These are phyloP conservation scores for Apiosordaria backusii DNA, from an alignment of 495 filamentous ascomycete genomes.

Conservation along the genomic window DNA sequence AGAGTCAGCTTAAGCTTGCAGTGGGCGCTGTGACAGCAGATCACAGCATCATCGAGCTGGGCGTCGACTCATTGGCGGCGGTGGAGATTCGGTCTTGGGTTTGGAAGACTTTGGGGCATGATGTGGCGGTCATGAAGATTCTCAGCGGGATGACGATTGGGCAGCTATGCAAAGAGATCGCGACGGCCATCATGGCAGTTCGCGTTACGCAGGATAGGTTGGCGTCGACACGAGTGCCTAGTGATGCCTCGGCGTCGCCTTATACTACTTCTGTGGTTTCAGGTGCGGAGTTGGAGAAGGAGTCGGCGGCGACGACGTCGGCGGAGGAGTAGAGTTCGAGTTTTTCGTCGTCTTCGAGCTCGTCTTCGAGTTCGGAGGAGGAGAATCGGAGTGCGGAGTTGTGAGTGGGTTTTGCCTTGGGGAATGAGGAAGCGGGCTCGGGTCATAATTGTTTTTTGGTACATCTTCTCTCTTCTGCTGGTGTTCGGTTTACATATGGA, in stretches of 20 bases:
- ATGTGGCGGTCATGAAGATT: conserved; percentile 53
- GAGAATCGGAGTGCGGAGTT: background rate
- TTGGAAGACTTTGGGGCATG: conserved; percentile 39
- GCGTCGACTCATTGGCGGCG: conserved; percentile 50
- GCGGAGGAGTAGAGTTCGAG: background rate
- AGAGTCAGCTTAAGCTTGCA: conserved; percentile 31
- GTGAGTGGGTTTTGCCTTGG: too few species aligned
- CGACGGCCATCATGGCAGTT: conserved; percentile 6
- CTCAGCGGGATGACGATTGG: conserved; percentile 39
- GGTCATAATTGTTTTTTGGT: too few species aligned
- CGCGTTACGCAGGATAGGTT: background rate
- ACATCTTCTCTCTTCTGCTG: too few species aligned
- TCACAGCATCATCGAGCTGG: conserved; percentile 33
- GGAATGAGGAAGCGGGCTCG: too few species aligned
- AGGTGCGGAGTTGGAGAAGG: background rate
- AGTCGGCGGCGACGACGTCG: background rate
- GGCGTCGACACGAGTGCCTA: background rate
- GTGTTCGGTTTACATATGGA: too few species aligned
- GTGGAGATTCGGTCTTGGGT: conserved; percentile 48
- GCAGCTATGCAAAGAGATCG: conserved; percentile 26
- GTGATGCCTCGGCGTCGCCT: background rate
- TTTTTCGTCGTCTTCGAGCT: background rate
- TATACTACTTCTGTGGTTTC: background rate
- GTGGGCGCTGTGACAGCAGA: conserved; percentile 26
- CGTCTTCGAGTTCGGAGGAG: too few species aligned